phyloP scores from a whole-genome alignment of 2,329 filamentous ascomycete genomes.

The Microcyclospora tardicrescens region DNA sequence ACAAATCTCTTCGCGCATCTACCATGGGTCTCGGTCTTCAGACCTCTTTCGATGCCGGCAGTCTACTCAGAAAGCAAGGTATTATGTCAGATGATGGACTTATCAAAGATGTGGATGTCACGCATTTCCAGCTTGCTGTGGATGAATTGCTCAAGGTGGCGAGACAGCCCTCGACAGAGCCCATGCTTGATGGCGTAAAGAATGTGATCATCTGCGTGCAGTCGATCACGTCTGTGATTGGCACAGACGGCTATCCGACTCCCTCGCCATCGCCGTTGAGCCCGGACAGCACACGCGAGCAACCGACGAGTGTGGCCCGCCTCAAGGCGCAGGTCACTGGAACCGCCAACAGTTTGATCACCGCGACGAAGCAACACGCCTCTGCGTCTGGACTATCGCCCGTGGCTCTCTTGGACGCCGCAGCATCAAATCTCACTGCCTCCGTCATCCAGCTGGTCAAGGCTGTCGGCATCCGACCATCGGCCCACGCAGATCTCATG shows the following conservation, averaged over 20 bases:
- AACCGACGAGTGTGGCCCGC: constrained; percentile 27
- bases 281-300: constrained; percentile 7
- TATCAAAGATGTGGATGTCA: constrained; percentile 84
- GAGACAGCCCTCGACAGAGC: constrained; percentile 57
- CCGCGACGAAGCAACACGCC: constrained; percentile 83
- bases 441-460: constrained; percentile 78
- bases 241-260: constrained; percentile 25
- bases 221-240: constrained; percentile 69
- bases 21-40: constrained; percentile 60
- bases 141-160: constrained; percentile 77
- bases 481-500: constrained; percentile 4
- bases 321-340: constrained; percentile 75
- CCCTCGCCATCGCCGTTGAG: constrained; percentile 17
- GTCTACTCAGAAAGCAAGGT: constrained; percentile 50
- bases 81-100: constrained; percentile 51
- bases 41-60: constrained; percentile 45
- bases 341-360: constrained; percentile 91
- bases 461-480: constrained; percentile 60
- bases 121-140: constrained; percentile 86
- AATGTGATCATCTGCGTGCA: constrained; percentile 69
- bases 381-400: constrained; percentile 73
- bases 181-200: constrained; percentile 77
- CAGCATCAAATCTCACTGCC: constrained; percentile 76
- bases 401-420: constrained; percentile 85
- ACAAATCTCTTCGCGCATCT: constrained; percentile 66